These are phyloP conservation scores for Xylaria grammica DNA, from an alignment of 495 filamentous ascomycete genomes.

Conservation along the genomic window DNA sequence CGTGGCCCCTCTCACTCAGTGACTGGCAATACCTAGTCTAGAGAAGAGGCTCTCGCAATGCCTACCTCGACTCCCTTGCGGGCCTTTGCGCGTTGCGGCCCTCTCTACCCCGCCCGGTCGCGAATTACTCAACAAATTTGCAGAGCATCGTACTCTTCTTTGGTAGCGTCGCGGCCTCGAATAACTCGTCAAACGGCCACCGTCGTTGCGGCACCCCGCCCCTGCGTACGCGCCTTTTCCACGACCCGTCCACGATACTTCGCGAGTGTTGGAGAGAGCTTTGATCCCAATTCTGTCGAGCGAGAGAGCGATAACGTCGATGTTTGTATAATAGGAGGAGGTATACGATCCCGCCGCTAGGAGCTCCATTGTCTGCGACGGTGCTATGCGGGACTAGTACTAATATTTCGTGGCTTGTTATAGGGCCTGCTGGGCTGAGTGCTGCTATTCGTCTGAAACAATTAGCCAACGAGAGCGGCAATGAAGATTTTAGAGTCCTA, in stretches of 20 bases:
- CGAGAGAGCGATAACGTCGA: constrained; percentile 93
- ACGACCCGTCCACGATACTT: constrained; percentile 28
- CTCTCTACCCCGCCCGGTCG: constrained; percentile 23
- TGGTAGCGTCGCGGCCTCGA: constrained; percentile 9
- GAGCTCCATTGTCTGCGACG: not conserved
- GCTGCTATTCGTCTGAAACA: constrained; percentile 96
- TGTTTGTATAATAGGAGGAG: constrained; percentile 95
- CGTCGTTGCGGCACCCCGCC: constrained; percentile 12
- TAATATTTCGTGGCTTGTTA: constrained; percentile 3
- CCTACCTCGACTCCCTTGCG: constrained; percentile 29
- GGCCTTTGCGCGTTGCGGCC: constrained; percentile 27
- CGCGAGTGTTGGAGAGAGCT: constrained; percentile 57
- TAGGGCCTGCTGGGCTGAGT: constrained; percentile 86
- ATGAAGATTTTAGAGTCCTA: constrained; percentile 93
- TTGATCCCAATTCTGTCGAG: constrained; percentile 75
- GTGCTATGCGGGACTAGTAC: not conserved
- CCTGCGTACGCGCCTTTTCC: constrained; percentile 29
- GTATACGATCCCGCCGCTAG: constrained; percentile 39
- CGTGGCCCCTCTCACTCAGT: not conserved
- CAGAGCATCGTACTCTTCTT: constrained; percentile 27
- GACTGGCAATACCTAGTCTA: not conserved
- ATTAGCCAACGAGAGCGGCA: constrained; percentile 91
- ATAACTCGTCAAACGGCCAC: constrained; percentile 23
- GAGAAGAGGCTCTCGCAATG: constrained; percentile 25
- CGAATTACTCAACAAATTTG: constrained; percentile 15